Percentiles rank a stretch among this genome's conserved stretches.
These are phyloP conservation scores for Alliaria petiolata DNA, from an alignment of 345 rosid genomes.

Conservation along the genomic window DNA sequence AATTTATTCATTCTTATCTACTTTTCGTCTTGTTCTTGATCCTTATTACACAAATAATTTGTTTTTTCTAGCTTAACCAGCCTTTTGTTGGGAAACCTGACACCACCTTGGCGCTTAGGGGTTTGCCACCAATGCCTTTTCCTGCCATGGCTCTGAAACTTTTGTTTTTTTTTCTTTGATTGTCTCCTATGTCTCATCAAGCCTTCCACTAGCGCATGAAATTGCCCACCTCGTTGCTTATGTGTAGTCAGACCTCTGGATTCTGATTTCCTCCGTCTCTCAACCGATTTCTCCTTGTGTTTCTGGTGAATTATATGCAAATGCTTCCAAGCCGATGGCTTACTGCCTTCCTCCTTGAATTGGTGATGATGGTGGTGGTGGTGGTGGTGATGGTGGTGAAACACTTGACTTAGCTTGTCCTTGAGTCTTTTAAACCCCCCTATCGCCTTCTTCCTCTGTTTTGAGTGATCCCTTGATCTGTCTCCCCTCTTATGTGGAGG, in stretches of 20 bases:
- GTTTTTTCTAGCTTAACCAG: slow-evolving; percentile 31
- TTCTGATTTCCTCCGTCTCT: slow-evolving; percentile 20
- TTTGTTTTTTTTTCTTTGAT: slow-evolving; percentile 40
- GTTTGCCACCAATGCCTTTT: slow-evolving; percentile 44
- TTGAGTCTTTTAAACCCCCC: slow-evolving; percentile 53
- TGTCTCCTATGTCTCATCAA: slow-evolving; percentile 41
- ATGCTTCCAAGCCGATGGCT: slow-evolving; percentile 42
- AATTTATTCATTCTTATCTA: no score
- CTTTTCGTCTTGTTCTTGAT: not conserved
- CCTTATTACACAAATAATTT: not conserved
- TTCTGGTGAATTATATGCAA: slow-evolving; percentile 31
- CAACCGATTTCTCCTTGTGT: slow-evolving; percentile 14
- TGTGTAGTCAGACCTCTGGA: slow-evolving; percentile 13
- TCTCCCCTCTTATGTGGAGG: slow-evolving; percentile 11
- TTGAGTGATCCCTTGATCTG: not conserved
- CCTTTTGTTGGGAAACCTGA: no score
- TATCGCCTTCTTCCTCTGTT: slow-evolving; percentile 15
- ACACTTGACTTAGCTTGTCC: slow-evolving; percentile 55
- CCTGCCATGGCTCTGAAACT: slow-evolving; percentile 6
- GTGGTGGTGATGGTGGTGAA: slow-evolving; percentile 71
- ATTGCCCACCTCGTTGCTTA: slow-evolving; percentile 43
- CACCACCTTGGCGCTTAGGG: slow-evolving; percentile 34
- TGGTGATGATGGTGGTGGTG: slow-evolving; percentile 44
- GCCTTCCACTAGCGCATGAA: slow-evolving; percentile 48
- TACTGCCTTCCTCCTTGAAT: not conserved